These are phyloP conservation scores for Globisporangium lucens DNA, from an alignment of 352 stramenopile genomes.

Conservation along the genomic window DNA sequence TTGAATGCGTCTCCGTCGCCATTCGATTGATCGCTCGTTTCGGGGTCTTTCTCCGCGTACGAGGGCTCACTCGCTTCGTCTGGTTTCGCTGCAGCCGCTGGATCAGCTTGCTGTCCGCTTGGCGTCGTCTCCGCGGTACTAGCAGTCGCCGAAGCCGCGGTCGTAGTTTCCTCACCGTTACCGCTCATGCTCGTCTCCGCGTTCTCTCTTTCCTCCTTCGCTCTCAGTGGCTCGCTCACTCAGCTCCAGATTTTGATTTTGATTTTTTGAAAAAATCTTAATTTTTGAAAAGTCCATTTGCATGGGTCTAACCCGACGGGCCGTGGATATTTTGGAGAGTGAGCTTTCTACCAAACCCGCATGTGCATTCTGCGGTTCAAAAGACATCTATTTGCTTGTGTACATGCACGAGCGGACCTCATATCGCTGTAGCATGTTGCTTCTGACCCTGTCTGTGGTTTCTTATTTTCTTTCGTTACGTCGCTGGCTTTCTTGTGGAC, in stretches of 20 bases:
- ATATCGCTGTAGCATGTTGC: too few species aligned
- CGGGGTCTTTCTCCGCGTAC: background rate
- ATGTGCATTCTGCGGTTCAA: too few species aligned
- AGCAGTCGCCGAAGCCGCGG: background rate
- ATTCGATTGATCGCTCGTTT: conserved; percentile 1
- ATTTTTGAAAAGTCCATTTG: too few species aligned
- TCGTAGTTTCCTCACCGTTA: conserved; percentile 2
- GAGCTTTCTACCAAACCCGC: too few species aligned
- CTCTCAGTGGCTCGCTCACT: background rate
- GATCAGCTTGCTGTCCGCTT: background rate
- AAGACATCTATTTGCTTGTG: too few species aligned
- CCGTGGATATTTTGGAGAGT: too few species aligned
- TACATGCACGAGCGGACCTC: too few species aligned
- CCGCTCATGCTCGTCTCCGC: conserved; percentile 10
- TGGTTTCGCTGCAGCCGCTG: background rate
- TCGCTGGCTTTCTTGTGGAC: too few species aligned
- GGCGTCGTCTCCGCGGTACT: background rate
- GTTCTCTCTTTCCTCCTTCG: background rate
- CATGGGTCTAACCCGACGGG: too few species aligned
- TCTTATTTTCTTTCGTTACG: too few species aligned
- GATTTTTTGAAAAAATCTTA: background rate
- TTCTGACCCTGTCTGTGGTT: too few species aligned
- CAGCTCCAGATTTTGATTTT: conserved; percentile 7
- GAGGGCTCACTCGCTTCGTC: conserved; percentile 4
- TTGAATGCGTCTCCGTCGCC: conserved; percentile 7